Evolutionary conservation across 495 filamentous ascomycete genomes (phyloP), one percentile per base, ranked within the genome.

Genomic region (Penicillium dipodomyicola): DNA sequence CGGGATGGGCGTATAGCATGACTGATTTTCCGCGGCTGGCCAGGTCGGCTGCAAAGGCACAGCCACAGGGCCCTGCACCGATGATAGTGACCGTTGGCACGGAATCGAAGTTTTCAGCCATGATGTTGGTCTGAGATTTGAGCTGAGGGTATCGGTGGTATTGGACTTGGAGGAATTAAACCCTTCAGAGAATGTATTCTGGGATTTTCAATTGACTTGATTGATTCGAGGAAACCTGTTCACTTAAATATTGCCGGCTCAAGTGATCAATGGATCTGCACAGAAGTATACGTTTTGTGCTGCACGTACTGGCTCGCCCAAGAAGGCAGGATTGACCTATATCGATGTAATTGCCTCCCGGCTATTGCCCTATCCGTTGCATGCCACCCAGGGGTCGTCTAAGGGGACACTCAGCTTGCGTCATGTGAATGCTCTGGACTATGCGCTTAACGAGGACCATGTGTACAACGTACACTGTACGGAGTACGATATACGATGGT

Each of bases 21-120:
- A 62, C 60, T 27, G 49, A 54, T 25, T 54, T 54, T 29, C 60
- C 60, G 17, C 55, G 55, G 50, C 46, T 62, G 11, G 60, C 55
- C 35, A 62, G 50, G 39, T 62, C 60, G 1, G 60, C 60, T 20
- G 60, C 55, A 35, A 62, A 62, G 19, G 60, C 60, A 58, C 60
- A 62, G 14, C 60, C 60, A 20, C 60, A 62, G 14, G 60, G 60
- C 5, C 60, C 60, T 4, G 60, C 60, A 3, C 60, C 60, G 45
- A 62, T 58, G 30, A 62, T 45, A 27, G 60, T 55, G n/a, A 62
- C 60, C 0, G 54, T 22, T 41, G 55, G 35, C 11, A 57, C 43
- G 7, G 44, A 35, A 4, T 61, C 59, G 17, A 57, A 43, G 50
- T 30, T 58, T 37, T 58, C n/a, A 43, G 54, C 29, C 60, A 62